These are phyloP conservation scores for Anethum foeniculum DNA, from an alignment of 140 eudicot species.

Conservation along the genomic window DNA sequence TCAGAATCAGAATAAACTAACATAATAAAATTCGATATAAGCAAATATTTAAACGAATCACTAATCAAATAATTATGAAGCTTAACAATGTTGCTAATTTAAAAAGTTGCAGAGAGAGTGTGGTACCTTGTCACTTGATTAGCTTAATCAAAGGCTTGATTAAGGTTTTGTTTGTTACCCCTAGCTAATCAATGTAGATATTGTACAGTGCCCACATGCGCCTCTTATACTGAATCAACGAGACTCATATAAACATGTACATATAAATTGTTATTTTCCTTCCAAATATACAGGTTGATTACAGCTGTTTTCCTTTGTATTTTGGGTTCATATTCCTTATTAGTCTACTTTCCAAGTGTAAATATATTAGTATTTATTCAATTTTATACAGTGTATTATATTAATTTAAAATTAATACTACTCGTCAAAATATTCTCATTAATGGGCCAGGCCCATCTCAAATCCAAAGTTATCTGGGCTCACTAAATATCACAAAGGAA, in stretches of 20 bases:
- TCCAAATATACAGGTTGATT: neutral
- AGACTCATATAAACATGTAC: no score
- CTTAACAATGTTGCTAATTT: neutral
- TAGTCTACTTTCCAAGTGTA: neutral
- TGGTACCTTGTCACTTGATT: neutral
- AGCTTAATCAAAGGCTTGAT: slow-evolving; percentile 1
- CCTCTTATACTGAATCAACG: neutral
- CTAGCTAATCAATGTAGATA: neutral
- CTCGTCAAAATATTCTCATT: no score
- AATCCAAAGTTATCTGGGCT: no score
- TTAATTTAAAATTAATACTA: no score
- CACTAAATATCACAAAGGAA: no score
- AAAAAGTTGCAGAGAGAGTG: neutral
- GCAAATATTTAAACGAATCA: neutral
- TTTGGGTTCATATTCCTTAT: neutral
- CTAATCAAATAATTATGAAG: neutral
- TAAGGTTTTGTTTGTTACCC: neutral
- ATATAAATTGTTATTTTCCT: neutral
- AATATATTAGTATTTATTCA: neutral
- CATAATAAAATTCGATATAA: neutral
- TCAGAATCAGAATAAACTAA: neutral
- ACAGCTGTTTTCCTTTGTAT: neutral
- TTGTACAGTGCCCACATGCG: neutral
- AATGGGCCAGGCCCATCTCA: no score
- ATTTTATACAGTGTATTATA: no score